A percentile compares a stretch with the other conserved stretches of the same genome.
These are phyloP conservation scores for Botrytis tulipae DNA, from an alignment of 2,329 filamentous ascomycete species.

Conservation along the genomic window DNA sequence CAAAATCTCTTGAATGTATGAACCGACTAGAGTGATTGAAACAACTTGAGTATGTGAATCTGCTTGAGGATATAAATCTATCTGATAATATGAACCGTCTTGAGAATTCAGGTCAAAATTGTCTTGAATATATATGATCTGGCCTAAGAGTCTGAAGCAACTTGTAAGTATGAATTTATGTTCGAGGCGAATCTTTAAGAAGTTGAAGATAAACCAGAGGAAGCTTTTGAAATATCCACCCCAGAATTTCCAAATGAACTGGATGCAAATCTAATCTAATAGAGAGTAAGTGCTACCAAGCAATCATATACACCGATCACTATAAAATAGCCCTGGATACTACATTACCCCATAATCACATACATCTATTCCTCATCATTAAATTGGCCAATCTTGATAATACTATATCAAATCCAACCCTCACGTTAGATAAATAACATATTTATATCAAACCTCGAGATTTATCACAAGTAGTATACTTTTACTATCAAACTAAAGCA, in stretches of 20 bases:
- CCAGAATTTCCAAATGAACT: background rate
- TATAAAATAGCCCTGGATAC: fast-evolving
- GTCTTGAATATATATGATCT: background rate
- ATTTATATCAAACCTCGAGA: background rate
- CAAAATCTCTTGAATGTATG: background rate
- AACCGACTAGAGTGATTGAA: background rate
- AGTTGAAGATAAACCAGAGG: background rate
- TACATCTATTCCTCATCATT: background rate
- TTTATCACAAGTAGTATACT: background rate
- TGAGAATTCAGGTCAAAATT: background rate
- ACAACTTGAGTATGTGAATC: background rate
- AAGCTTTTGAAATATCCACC: background rate
- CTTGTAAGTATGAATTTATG: background rate
- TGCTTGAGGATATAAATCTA: background rate
- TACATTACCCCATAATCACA: background rate
- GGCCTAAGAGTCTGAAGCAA: background rate
- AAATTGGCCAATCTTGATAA: background rate
- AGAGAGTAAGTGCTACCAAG: background rate
- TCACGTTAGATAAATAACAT: background rate
- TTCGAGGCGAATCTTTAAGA: background rate
- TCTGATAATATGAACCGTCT: background rate
- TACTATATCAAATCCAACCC: background rate
- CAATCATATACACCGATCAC: background rate
- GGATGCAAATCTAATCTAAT: background rate
- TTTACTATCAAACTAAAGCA: background rate